Evolutionary conservation across 352 stramenopile species (phyloP).

Genomic region (Bremia lactucae): DNA sequence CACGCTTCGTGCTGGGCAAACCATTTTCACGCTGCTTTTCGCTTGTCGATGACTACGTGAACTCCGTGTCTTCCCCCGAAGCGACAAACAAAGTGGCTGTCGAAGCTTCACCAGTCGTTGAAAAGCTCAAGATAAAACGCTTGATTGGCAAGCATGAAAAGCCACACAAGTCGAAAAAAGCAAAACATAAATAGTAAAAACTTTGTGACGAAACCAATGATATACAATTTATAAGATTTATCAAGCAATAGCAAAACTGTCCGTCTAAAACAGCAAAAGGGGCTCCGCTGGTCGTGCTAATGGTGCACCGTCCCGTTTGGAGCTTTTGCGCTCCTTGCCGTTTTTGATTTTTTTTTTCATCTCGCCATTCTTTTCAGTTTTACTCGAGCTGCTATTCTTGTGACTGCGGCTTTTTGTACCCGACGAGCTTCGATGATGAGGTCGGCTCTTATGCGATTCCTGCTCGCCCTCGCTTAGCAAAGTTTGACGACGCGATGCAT

Average conservation of each 20-base stretch:
- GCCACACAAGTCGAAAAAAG: constrained; percentile 46
- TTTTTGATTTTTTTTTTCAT: constrained; percentile 32
- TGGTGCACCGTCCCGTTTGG: constrained; percentile 35
- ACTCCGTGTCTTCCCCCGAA: constrained; percentile 7
- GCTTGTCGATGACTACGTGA: constrained; percentile 39
- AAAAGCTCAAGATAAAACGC: constrained; percentile 29
- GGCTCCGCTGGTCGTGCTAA: constrained; percentile 44
- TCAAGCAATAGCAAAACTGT: not conserved
- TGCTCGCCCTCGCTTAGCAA: constrained; percentile 30
- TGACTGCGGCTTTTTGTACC: constrained; percentile 35
- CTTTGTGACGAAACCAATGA: constrained; percentile 1
- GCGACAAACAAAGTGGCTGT: constrained; percentile 3
- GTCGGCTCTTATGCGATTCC: constrained; percentile 11
- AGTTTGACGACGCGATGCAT: constrained; percentile 15
- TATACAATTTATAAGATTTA: constrained; percentile 15
- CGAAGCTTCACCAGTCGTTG: constrained; percentile 3
- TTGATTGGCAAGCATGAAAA: constrained; percentile 22
- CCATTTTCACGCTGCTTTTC: constrained; percentile 68
- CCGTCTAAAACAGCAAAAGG: constrained; percentile 72
- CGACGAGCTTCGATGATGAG: constrained; percentile 20
- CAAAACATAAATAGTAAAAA: constrained; percentile 35
- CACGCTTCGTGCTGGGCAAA: constrained; percentile 56
- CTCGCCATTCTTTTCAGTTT: constrained; percentile 25
- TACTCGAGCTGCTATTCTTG: constrained; percentile 38
- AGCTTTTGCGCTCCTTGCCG: constrained; percentile 34